A percentile compares a stretch with the other conserved stretches of the same genome.
These are phyloP conservation scores for Coniochaeta pulveracea DNA, from an alignment of 2,329 filamentous ascomycete species.

Conservation along the genomic window DNA sequence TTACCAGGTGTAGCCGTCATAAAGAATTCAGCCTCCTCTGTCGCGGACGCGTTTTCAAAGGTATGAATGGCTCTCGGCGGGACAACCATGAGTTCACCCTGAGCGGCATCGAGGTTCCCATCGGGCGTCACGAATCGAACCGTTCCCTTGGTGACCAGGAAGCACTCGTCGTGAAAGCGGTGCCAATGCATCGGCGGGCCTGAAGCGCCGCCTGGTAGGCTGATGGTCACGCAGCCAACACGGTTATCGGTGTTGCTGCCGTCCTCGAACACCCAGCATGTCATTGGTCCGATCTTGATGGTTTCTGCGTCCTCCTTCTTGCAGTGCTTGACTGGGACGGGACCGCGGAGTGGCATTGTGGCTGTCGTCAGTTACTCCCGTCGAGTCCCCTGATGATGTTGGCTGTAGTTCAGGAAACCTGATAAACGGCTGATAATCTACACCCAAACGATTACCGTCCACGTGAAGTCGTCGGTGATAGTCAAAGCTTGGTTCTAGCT, in stretches of 20 bases:
- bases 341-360: constrained; percentile 21
- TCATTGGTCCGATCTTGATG: constrained; percentile 20
- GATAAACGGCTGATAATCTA: no score
- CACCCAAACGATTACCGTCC: no score
- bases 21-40: constrained; percentile 21
- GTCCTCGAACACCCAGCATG: constrained; percentile 22
- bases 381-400: neutral
- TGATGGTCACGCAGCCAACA: constrained; percentile 19
- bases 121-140: constrained; percentile 21
- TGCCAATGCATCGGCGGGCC: constrained; percentile 26
- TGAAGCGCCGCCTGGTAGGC: constrained; percentile 18
- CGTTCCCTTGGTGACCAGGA: constrained; percentile 21
- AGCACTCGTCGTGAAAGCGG: constrained; percentile 24
- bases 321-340: constrained; percentile 17
- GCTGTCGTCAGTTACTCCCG: neutral
- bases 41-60: constrained; percentile 21
- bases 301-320: constrained; percentile 18
- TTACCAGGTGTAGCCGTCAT: constrained; percentile 24
- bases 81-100: constrained; percentile 22
- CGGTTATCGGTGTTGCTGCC: constrained; percentile 21
- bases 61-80: constrained; percentile 23
- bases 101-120: constrained; percentile 16
- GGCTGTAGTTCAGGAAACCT: no score
- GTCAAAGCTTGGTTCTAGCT: no score
- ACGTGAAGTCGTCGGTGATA: no score